Evolutionary conservation across 352 stramenopile species (phyloP), one percentile per base, ranked within the genome.

Genomic region (Phytopythium ostracodes): DNA sequence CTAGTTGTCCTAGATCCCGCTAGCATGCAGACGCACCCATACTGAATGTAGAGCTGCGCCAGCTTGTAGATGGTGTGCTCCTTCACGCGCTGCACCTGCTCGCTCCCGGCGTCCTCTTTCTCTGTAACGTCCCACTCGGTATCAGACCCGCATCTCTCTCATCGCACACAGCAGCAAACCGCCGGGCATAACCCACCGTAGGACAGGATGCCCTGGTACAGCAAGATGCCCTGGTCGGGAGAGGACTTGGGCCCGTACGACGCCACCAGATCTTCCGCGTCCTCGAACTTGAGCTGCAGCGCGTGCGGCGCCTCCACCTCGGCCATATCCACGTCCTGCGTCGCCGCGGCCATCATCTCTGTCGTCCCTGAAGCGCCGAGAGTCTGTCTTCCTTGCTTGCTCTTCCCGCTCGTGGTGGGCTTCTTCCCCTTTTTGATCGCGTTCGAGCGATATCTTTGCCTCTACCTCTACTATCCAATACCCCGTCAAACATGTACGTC

Each of bases 51-150:
- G 25, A 97, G 74, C 62, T 96, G 80, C 10, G 89, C 92, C 42
- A 99, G 73, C 58, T 96, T 96, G 80, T 99, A 99, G 62, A 99
- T 96, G 43, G 94, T 77, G 56, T 97, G 87, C 81, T 99, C 96
- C 79, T 98, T 98, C 51, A 98, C 81, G 55, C 89, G 88, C 71
- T 96, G 84, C 43, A 96, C 87, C 18, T 80, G 77, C 49, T 97
- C 89, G 44, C 66, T 72, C 29, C 69, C 57, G 2, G 79, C 75
- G 43, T 96, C 83, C 51, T 84, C 80, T 7, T 57, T 67, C 31
- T 77, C 82, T 91, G 47, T 15, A 46, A 50, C 49, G 24, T 51
- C 17, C 58, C 18, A 53, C 1, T 52, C 51, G 38, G 38, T 17
- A 62, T n/a, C 18, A 56, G 29, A 8, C 38, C 49, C 35, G 2